Percentiles rank a stretch among this genome's conserved stretches.
These are phyloP conservation scores for Tylopilus sp. DNA, from an alignment of 768 basidiomycete species.

Conservation along the genomic window DNA sequence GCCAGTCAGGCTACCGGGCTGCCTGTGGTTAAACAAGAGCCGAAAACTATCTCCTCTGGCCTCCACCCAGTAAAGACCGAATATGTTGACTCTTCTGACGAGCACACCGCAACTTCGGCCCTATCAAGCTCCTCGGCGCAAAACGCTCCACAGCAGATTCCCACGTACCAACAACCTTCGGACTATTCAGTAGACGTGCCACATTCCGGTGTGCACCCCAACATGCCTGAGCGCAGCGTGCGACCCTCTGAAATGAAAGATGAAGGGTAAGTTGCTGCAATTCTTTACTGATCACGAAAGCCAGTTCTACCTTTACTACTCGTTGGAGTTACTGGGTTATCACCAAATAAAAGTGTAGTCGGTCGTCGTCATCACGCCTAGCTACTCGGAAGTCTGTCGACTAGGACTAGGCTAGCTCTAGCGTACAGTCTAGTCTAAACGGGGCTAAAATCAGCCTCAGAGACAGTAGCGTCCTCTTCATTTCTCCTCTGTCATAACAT, in stretches of 20 bases:
- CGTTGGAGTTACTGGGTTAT: slow-evolving; percentile 26
- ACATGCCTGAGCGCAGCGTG: slow-evolving; percentile 58
- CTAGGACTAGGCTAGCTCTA: slow-evolving; percentile 74
- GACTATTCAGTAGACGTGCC: slow-evolving; percentile 44
- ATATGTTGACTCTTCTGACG: slow-evolving; percentile 14
- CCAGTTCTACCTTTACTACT: slow-evolving; percentile 12
- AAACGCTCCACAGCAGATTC: slow-evolving; percentile 63
- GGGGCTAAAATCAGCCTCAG: slow-evolving; percentile 62
- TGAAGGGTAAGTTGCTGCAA: slow-evolving; percentile 80
- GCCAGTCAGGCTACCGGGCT: slow-evolving; percentile 17
- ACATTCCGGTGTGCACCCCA: slow-evolving; percentile 37
- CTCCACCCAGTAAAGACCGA: slow-evolving; percentile 12
- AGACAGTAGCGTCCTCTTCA: slow-evolving; percentile 73
- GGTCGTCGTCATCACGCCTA: slow-evolving; percentile 41
- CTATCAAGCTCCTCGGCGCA: slow-evolving; percentile 35
- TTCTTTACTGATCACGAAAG: slow-evolving; percentile 9
- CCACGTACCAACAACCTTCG: slow-evolving; percentile 69
- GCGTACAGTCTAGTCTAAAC: slow-evolving; percentile 77
- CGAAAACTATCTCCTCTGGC: slow-evolving; percentile 6
- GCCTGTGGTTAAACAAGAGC: slow-evolving; percentile 20
- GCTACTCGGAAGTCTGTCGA: slow-evolving; percentile 53
- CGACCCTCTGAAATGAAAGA: slow-evolving; percentile 94
- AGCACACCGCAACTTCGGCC: not conserved
- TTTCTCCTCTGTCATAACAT: slow-evolving; percentile 56
- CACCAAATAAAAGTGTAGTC: slow-evolving; percentile 38